Evolutionary conservation across 176 grass and related monocot species (phyloP).

Genomic region (Microstegium vimineum): DNA sequence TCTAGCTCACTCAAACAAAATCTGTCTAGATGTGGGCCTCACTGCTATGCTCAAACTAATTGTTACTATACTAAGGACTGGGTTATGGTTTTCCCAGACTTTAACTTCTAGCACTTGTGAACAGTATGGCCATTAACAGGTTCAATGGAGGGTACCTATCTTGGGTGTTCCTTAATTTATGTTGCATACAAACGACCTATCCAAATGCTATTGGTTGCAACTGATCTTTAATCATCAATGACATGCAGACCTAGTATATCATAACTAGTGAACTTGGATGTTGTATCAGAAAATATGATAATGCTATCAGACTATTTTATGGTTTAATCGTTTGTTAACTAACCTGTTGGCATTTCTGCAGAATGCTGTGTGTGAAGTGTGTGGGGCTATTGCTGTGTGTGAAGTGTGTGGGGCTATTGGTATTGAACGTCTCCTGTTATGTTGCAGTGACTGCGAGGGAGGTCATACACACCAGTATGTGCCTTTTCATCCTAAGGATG

Average conservation of each 20-base stretch:
- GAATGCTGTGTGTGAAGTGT: constrained; percentile 28
- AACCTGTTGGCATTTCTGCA: constrained; percentile 11
- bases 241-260: neutral
- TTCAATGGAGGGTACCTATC: neutral
- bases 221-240: neutral
- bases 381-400: constrained; percentile 29
- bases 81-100: neutral
- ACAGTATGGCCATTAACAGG: neutral
- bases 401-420: constrained; percentile 34
- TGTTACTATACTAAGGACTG: neutral
- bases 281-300: neutral
- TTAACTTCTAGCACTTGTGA: neutral
- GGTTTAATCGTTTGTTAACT: neutral
- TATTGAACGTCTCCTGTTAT: constrained; percentile 15
- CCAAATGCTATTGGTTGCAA: neutral
- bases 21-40: neutral
- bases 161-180: neutral
- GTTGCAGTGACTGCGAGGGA: constrained; percentile 22
- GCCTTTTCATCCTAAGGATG: neutral
- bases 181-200: neutral
- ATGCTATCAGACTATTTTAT: neutral
- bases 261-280: neutral
- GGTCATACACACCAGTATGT: constrained; percentile 28
- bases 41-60: neutral
- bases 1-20: neutral